phyloP scores from a whole-genome alignment of 2,329 filamentous ascomycete genomes.

The Sporothrix luriei region DNA sequence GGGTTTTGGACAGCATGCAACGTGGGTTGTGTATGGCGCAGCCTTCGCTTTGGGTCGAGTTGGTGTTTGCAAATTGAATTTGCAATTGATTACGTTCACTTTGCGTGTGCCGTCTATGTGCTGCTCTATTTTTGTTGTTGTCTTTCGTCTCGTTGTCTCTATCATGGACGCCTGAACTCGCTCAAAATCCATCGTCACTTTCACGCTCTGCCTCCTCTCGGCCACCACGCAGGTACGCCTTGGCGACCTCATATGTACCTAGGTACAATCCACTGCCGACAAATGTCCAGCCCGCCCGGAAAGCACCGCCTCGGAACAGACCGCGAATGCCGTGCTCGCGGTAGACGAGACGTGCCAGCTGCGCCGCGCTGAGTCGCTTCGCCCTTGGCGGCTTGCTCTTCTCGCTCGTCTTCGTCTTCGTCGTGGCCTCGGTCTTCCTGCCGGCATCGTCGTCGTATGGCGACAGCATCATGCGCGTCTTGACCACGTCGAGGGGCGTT shows the following conservation, averaged over 20 bases:
- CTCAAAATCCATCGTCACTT: not conserved
- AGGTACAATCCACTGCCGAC: slow-evolving; percentile 82
- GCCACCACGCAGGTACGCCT: slow-evolving; percentile 59
- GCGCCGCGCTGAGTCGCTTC: slow-evolving; percentile 51
- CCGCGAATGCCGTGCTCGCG: slow-evolving; percentile 69
- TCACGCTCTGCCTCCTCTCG: slow-evolving; percentile 48
- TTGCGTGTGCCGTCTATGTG: not conserved
- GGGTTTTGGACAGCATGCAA: not conserved
- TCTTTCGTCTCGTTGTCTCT: not conserved
- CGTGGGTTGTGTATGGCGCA: not conserved
- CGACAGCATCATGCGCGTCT: slow-evolving; percentile 84
- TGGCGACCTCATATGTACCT: slow-evolving; percentile 80
- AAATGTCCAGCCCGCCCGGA: slow-evolving; percentile 79
- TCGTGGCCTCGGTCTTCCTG: slow-evolving; percentile 38
- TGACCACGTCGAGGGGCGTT: slow-evolving; percentile 85
- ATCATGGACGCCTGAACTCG: not conserved
- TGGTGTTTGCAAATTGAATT: slow-evolving; percentile 5
- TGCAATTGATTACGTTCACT: not conserved
- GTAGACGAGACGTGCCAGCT: slow-evolving; percentile 67
- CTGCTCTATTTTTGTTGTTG: not conserved
- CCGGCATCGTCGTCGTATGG: slow-evolving; percentile 48
- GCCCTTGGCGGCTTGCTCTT: slow-evolving; percentile 35
- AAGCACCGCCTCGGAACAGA: slow-evolving; percentile 72
- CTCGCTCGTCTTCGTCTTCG: not conserved
- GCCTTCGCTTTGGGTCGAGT: not conserved